phyloP scores from a whole-genome alignment of 139 green algal genomes.

The Tetraselmis striata region DNA sequence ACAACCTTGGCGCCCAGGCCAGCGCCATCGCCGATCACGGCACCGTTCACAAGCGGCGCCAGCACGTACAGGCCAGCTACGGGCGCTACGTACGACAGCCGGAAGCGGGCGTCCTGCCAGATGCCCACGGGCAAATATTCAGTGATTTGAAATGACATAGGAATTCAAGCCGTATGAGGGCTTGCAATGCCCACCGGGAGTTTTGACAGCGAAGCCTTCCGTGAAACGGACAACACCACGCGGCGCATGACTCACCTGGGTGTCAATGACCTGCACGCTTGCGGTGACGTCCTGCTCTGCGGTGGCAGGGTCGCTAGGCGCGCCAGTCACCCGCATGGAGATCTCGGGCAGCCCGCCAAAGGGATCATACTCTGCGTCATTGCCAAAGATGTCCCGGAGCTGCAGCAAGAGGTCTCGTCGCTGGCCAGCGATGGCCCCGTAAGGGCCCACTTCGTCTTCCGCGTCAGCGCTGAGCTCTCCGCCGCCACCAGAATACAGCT shows the following conservation, averaged over 20 bases:
- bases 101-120: constrained; percentile 11
- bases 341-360: not conserved
- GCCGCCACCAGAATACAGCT: no score
- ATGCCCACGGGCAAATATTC: no score
- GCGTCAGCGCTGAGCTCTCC: not conserved
- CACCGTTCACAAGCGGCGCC: not conserved
- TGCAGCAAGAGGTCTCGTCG: constrained; percentile 10
- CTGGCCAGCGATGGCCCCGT: not conserved
- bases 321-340: not conserved
- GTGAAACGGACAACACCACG: no score
- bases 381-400: constrained; percentile 7
- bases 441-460: not conserved
- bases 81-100: constrained; percentile 7
- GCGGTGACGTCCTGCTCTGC: not conserved
- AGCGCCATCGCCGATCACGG: not conserved
- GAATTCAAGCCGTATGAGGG: no score
- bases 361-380: constrained; percentile 6
- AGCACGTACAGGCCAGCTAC: constrained; percentile 3
- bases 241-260: no score
- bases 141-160: no score
- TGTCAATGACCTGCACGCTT: not conserved
- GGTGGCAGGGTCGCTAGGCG: not conserved
- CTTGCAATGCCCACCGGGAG: no score
- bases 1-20: not conserved
- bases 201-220: no score